Evolutionary conservation across 768 basidiomycete genomes (phyloP).

Genomic region (Tricholoma matsutake): DNA sequence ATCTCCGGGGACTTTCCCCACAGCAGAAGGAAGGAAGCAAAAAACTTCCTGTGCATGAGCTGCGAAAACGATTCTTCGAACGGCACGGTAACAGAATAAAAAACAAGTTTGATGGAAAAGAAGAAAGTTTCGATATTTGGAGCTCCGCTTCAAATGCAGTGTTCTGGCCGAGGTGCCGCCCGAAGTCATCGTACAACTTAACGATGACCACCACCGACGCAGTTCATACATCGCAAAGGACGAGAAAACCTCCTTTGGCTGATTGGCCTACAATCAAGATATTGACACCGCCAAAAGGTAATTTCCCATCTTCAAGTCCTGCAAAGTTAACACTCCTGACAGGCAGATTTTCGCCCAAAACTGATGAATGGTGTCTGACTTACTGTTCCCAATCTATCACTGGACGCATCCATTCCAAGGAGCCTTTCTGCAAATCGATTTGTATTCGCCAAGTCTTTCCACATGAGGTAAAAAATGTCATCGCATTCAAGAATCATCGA

Average conservation of each 20-base stretch:
- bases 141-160: constrained; percentile 7
- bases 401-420: constrained; percentile 47
- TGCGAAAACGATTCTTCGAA: constrained; percentile 85
- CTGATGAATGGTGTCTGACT: constrained; percentile 64
- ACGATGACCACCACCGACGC: constrained; percentile 28
- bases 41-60: constrained; percentile 65
- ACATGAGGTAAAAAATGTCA: constrained; percentile 57
- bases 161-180: background rate
- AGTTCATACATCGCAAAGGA: constrained; percentile 23
- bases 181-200: background rate
- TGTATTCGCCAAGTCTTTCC: constrained; percentile 66
- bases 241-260: constrained; percentile 38
- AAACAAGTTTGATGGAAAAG: constrained; percentile 16
- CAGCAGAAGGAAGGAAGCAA: constrained; percentile 54
- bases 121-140: constrained; percentile 20
- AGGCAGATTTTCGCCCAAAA: constrained; percentile 57
- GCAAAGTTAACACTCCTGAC: background rate
- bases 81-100: constrained; percentile 39
- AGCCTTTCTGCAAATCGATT: constrained; percentile 55
- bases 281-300: constrained; percentile 49
- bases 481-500: constrained; percentile 43
- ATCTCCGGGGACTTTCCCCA: constrained; percentile 95
- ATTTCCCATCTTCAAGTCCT: background rate
- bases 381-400: constrained; percentile 57
- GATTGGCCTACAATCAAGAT: constrained; percentile 55